Base-by-base conservation (phyloP, 2,329 filamentous ascomycete genomes). In the Xylaria multiplex region DNA sequence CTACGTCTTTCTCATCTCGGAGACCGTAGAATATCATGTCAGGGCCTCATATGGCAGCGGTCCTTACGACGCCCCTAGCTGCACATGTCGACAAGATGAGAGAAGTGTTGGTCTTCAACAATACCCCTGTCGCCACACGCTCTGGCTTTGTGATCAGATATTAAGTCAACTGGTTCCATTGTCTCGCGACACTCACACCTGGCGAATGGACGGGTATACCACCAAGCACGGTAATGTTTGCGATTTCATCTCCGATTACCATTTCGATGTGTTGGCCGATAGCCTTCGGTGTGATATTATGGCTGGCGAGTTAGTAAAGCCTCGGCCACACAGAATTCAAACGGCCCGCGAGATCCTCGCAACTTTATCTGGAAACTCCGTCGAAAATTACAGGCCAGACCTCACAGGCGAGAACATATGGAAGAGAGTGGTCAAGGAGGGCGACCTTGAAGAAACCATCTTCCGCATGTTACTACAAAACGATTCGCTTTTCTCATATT, bases 1-100 rank as follows among this genome's bases (percentile, higher is more conserved):
- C 22, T 86, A 85, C 63, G 83, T 85, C 54, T 88, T 88, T 65
- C 81, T 86, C 70, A 81, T 88, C 77, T 84, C 83, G 3, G 86
- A 88, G 73, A 76, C 83, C 2, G 83, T 84, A 30, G 84, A 84
- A 14, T 81, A 83, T 11, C 84, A 83, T 19, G 79, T 88, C 48
- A 81, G 84, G 46, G 84, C 86, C 35, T 81, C 82, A 2, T 77
- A 79, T 2, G 73, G 78, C 0, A 74, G 74, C 35, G 81, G 81
- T 66, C 79, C 73, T 40, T 79, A 78, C 54, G 76, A 82, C 1
- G 72, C 72, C 0, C 80, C 85, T 4, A 79, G 74, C 19, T 88
- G 85, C 75, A 83, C 81, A 32, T 87, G 85, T 66, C 72, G 65
- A 14, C 69, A 73, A 64, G 67, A 65, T 60, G 69, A 73, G 70